Conservation (phyloP, 768 basidiomycete species). For the Leccinum boreale region DNA sequence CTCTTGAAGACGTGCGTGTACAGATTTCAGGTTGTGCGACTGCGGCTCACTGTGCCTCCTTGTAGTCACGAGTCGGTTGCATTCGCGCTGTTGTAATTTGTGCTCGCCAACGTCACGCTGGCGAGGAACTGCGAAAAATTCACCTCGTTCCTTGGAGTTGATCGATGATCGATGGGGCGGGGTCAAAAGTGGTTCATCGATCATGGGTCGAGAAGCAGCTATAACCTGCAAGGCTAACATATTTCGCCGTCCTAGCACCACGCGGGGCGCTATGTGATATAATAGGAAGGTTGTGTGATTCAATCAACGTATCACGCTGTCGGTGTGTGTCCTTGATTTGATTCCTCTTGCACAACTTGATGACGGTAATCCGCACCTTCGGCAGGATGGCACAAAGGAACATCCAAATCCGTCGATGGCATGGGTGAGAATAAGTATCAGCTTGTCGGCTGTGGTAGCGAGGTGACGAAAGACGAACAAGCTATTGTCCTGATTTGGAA, state of each 20-base stretch:
- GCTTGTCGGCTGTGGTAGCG: background rate
- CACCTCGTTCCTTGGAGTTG: background rate
- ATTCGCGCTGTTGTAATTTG: background rate
- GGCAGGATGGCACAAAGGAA: slow-evolving; percentile 20
- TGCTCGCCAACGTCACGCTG: background rate
- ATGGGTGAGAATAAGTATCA: background rate
- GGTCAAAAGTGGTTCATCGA: background rate
- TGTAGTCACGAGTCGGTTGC: background rate
- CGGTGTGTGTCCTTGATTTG: background rate
- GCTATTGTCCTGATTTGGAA: slow-evolving; percentile 24
- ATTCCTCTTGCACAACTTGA: background rate
- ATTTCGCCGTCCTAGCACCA: background rate
- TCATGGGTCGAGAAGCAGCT: background rate
- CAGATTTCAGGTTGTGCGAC: background rate
- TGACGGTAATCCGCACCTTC: background rate
- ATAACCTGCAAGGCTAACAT: background rate
- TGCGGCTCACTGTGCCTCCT: background rate
- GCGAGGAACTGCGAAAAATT: background rate
- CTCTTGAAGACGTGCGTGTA: background rate
- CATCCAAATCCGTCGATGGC: slow-evolving; percentile 9
- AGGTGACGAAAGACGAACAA: slow-evolving; percentile 20
- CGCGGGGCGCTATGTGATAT: background rate
- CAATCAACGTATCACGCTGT: background rate
- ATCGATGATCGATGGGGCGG: background rate
- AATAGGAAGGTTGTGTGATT: slow-evolving; percentile 3